These are phyloP conservation scores for Vaccinium myrtillus DNA, from an alignment of 148 eudicot genomes.

Conservation along the genomic window DNA sequence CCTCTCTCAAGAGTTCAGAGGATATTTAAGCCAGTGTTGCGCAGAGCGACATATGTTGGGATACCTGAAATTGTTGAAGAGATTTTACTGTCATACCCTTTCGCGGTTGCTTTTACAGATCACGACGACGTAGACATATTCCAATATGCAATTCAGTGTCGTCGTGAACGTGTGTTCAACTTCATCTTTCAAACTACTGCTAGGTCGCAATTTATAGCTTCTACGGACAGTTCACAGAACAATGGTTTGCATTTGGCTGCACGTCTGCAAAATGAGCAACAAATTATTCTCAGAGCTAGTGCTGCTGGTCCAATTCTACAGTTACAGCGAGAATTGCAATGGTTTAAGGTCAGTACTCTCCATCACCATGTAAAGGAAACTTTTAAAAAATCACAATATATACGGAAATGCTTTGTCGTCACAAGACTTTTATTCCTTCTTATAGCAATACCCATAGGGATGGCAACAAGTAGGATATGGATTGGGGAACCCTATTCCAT, in stretches of 20 bases:
- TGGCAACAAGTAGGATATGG: too few species aligned
- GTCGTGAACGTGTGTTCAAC: background rate
- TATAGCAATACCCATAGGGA: too few species aligned
- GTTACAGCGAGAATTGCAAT: background rate
- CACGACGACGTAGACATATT: background rate
- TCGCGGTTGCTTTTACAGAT: background rate
- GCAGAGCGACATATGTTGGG: background rate
- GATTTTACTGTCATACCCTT: background rate
- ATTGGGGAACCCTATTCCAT: too few species aligned
- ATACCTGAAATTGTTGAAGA: background rate
- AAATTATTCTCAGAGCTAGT: background rate
- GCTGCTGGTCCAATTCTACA: background rate
- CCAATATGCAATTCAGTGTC: background rate
- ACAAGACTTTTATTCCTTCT: background rate
- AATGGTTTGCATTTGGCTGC: conserved; percentile 3
- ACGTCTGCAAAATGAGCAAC: background rate
- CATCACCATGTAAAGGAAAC: too few species aligned
- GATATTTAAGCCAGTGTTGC: background rate
- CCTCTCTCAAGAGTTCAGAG: background rate
- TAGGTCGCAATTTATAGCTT: too few species aligned
- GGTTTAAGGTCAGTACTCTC: background rate
- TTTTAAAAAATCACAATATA: background rate
- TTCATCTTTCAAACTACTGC: background rate
- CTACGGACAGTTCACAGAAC: background rate
- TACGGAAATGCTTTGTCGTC: background rate